A percentile compares a stretch with the other conserved stretches of the same genome.
phyloP scores from a whole-genome alignment of 352 stramenopile genomes.

The Globisporangium radiosum region DNA sequence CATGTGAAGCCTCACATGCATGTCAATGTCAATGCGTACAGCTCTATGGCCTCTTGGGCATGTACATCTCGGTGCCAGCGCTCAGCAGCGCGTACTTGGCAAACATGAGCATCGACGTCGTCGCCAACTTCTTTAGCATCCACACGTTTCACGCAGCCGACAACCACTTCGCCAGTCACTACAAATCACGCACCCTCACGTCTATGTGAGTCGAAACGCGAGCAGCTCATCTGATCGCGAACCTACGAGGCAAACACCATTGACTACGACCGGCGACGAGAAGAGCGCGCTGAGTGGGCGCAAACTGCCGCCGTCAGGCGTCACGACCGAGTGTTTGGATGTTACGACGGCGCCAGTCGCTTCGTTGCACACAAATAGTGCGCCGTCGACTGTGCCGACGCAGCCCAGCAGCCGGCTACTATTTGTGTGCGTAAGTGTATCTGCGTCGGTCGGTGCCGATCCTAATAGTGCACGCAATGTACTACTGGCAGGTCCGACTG shows the following conservation, averaged over 20 bases:
- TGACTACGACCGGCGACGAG: constrained; percentile 43
- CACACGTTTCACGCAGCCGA: constrained; percentile 67
- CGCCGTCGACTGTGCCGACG: constrained; percentile 31
- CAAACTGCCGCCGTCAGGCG: not conserved
- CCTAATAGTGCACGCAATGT: no score
- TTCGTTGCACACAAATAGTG: constrained; percentile 37
- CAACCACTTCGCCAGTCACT: constrained; percentile 62
- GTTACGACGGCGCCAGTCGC: constrained; percentile 23
- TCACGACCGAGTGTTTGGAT: constrained; percentile 1
- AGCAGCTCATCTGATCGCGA: constrained; percentile 43
- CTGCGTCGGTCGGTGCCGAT: no score
- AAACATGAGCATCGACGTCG: constrained; percentile 52
- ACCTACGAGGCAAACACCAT: constrained; percentile 37
- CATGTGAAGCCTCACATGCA: not conserved
- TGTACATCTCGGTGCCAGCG: constrained; percentile 77
- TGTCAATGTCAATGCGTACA: constrained; percentile 11
- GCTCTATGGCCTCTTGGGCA: constrained; percentile 78
- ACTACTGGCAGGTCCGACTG: no score
- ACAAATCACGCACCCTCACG: not conserved
- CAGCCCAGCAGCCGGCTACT: constrained; percentile 24
- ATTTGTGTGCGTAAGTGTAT: no score
- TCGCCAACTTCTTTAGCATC: constrained; percentile 69
- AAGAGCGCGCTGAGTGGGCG: constrained; percentile 34
- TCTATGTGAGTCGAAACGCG: constrained; percentile 12
- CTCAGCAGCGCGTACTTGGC: constrained; percentile 54